These are phyloP conservation scores for Echeveria elegans DNA, from an alignment of 164 flowering plant species.

Conservation along the genomic window DNA sequence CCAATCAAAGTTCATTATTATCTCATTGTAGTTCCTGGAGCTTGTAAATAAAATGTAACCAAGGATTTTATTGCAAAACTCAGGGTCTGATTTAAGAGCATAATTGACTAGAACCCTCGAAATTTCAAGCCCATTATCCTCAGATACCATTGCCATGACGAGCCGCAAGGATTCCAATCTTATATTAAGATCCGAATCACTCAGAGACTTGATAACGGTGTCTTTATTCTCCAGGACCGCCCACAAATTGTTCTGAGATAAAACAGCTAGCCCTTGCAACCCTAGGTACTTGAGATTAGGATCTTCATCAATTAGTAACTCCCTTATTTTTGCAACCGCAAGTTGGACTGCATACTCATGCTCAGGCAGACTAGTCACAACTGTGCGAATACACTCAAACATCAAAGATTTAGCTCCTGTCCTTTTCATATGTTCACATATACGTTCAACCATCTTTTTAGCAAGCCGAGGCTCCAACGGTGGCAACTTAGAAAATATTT, in stretches of 20 bases:
- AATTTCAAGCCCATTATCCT: constrained; percentile 63
- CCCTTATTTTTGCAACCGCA: constrained; percentile 55
- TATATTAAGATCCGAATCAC: constrained; percentile 70
- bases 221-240: constrained; percentile 91
- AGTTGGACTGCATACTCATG: constrained; percentile 62
- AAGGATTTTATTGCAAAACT: constrained; percentile 79
- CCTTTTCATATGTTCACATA: constrained; percentile 66
- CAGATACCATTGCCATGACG: constrained; percentile 77
- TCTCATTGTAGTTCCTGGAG: constrained; percentile 57
- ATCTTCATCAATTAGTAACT: constrained; percentile 67
- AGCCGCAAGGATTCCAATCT: constrained; percentile 60
- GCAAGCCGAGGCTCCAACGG: constrained; percentile 48
- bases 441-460: constrained; percentile 66
- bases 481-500: too few relatives aligned
- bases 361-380: constrained; percentile 55
- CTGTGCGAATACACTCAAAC: constrained; percentile 79
- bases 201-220: constrained; percentile 64
- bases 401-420: constrained; percentile 72
- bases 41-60: constrained; percentile 61
- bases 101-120: constrained; percentile 57
- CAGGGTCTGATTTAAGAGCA: constrained; percentile 85
- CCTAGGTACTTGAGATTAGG: constrained; percentile 88
- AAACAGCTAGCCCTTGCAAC: constrained; percentile 57
- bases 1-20: constrained; percentile 84
- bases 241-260: constrained; percentile 56